Percentiles rank a stretch among this genome's conserved stretches.
These are phyloP conservation scores for Cicer yamashitae DNA, from an alignment of 306 rosid genomes.

Conservation along the genomic window DNA sequence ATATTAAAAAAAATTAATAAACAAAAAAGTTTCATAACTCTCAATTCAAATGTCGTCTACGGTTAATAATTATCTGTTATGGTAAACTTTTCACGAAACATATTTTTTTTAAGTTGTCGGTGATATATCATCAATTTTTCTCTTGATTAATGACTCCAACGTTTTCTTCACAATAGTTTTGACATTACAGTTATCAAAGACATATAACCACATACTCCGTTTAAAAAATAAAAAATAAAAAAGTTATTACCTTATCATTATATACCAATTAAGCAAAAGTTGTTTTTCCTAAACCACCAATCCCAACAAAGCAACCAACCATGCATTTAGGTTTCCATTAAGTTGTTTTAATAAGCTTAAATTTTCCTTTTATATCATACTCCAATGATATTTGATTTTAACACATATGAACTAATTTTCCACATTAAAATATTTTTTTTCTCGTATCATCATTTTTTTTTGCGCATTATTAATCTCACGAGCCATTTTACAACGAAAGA, in stretches of 20 bases:
- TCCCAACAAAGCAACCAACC: conserved; percentile 11
- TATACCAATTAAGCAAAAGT: conserved; percentile 29
- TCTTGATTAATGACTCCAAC: background rate
- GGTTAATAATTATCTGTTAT: background rate
- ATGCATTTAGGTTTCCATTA: background rate
- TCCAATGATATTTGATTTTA: conserved; percentile 16
- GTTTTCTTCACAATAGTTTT: background rate
- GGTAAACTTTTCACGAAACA: background rate
- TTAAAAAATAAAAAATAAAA: no score
- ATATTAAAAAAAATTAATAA: no score
- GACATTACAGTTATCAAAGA: conserved; percentile 7
- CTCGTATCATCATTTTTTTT: background rate
- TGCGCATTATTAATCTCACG: background rate
- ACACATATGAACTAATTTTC: conserved; percentile 12
- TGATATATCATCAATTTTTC: background rate
- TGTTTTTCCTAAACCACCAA: conserved; percentile 44
- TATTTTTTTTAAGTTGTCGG: background rate
- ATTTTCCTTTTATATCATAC: background rate
- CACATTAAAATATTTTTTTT: background rate
- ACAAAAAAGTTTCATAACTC: background rate
- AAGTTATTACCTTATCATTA: background rate
- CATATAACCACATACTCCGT: background rate
- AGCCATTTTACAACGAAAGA: background rate
- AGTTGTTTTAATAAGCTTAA: background rate
- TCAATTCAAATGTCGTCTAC: conserved; percentile 4